Conservation (phyloP, 2,329 filamentous ascomycete genomes). For the Pseudodiploospora longispora region DNA sequence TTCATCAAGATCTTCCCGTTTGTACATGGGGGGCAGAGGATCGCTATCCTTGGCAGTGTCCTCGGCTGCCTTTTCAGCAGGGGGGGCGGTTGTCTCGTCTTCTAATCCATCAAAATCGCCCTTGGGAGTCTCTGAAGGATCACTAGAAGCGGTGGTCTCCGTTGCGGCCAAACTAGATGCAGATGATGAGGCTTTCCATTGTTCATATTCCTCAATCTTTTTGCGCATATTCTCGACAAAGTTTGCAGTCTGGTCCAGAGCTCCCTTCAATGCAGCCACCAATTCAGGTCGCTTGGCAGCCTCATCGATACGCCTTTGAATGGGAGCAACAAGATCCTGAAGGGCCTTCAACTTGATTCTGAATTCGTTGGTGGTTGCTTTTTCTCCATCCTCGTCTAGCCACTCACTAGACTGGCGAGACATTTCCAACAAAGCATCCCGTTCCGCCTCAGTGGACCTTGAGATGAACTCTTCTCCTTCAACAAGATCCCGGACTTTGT, state of each 20-base stretch:
- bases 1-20: constrained; percentile 59
- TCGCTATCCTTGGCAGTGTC: constrained; percentile 34
- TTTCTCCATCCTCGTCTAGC: constrained; percentile 78
- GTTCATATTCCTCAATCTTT: constrained; percentile 62
- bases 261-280: constrained; percentile 57
- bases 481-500: constrained; percentile 76
- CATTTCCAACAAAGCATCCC: constrained; percentile 57
- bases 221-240: constrained; percentile 62
- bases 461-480: constrained; percentile 67
- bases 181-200: constrained; percentile 46
- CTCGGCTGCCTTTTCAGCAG: constrained; percentile 36
- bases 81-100: constrained; percentile 49
- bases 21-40: constrained; percentile 60
- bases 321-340: constrained; percentile 67
- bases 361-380: constrained; percentile 67
- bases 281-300: constrained; percentile 61
- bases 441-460: constrained; percentile 61
- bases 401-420: constrained; percentile 71
- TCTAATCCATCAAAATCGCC: constrained; percentile 68
- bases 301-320: constrained; percentile 69
- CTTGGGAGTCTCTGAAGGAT: constrained; percentile 39
- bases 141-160: constrained; percentile 32
- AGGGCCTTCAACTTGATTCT: constrained; percentile 69
- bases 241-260: constrained; percentile 63
- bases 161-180: constrained; percentile 33